Percentiles rank a stretch among this genome's conserved stretches.
These are phyloP conservation scores for Hyphodiscus hymeniophilus DNA, from an alignment of 495 filamentous ascomycete species.

Conservation along the genomic window DNA sequence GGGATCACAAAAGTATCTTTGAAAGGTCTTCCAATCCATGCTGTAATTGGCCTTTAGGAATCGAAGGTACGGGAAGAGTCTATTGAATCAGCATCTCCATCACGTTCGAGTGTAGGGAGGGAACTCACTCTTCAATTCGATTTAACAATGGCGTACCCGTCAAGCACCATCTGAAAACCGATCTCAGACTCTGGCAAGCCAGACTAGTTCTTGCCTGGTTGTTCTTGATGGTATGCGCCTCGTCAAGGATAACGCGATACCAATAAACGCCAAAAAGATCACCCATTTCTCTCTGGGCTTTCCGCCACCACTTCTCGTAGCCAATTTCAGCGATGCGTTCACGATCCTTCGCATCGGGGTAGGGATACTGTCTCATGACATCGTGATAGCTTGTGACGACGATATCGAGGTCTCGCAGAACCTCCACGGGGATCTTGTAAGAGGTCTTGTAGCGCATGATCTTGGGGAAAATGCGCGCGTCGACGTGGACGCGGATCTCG, in stretches of 20 bases:
- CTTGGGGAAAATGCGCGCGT: conserved; percentile 10
- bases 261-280: conserved; percentile 57
- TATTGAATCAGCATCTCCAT: conserved; percentile 23
- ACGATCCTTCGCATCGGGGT: conserved; percentile 6
- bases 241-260: conserved; percentile 94
- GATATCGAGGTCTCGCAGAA: conserved; percentile 18
- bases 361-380: conserved; percentile 27
- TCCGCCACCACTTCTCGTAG: conserved; percentile 27
- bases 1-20: conserved; percentile 36
- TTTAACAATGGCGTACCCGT: conserved; percentile 57
- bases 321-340: neutral
- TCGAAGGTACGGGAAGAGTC: conserved; percentile 54
- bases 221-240: conserved; percentile 70
- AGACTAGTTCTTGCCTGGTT: conserved; percentile 34
- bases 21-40: conserved; percentile 35
- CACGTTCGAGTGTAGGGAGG: conserved; percentile 11
- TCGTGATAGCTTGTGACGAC: conserved; percentile 47
- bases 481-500: conserved; percentile 33
- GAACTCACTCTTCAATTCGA: conserved; percentile 22
- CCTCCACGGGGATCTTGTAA: neutral
- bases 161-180: conserved; percentile 49
- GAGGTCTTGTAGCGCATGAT: conserved; percentile 20
- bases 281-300: conserved; percentile 61
- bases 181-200: conserved; percentile 45
- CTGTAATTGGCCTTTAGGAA: conserved; percentile 45